Evolutionary conservation across 192 early-diverging fungal species (phyloP), one percentile per base, ranked within the genome.

Genomic region (Podila verticillata): DNA sequence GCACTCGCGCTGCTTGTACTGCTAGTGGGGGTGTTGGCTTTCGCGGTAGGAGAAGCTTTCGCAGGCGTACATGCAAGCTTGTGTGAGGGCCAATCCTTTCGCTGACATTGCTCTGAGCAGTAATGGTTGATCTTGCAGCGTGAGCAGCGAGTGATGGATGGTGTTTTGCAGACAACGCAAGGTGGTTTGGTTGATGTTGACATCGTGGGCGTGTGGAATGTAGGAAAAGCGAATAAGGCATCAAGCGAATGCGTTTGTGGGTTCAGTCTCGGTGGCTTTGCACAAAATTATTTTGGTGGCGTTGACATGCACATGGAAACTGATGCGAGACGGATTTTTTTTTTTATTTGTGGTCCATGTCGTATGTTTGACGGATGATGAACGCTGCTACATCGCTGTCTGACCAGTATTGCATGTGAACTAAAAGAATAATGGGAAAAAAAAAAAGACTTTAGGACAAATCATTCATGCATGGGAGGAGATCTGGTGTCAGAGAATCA

Each of bases 321-420:
- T 8, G 39, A 44, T 44, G 36, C 34, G 17, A 17, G 12, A 4
- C 3, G 3, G 13, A 57, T 56, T 31, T 54, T 54, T 34, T 28
- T 34, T 8, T 39, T 65, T 61, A 66, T 48, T 58, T 67, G 5
- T 61, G 31, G 26, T 75, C 66, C 69, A 72, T 71, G 34, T 80
- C 70, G 58, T 91, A 88, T 8, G 89, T 81, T 63, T 92, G 90
- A 20, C 82, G 74, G 20, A 92, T 74, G 28, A 92, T 87, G 64
- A 92, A 92, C 24, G 85, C 67, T 20, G 89, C 85, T 10, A 87
- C 84, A 68, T 92, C 91, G 22, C 73, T 73, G 73, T 93, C 92
- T 3, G 77, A 66, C 80, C 84, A 85, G 59, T 85, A 85, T 39
- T 74, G 72, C 66, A 85, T 68, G 51, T 85, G 84, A 20, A 79